Conservation (phyloP, 371 early-diverging fungal genomes). For the Smittium mucronatum region DNA sequence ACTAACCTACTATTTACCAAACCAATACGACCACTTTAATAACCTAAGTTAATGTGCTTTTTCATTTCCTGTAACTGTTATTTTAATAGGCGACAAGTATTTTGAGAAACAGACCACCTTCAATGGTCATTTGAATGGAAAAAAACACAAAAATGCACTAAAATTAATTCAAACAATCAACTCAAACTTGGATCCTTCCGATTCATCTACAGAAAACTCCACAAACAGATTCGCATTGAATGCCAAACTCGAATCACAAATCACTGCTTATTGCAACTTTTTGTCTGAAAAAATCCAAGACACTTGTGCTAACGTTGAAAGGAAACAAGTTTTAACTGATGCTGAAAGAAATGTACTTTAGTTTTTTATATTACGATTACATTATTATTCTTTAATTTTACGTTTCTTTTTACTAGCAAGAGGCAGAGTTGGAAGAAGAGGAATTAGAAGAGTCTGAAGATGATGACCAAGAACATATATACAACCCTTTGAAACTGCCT, state of each 20-base stretch:
- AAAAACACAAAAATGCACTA: conserved; percentile 79
- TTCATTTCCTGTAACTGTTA: too few species aligned
- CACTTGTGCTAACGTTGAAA: conserved; percentile 74
- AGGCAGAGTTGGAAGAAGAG: conserved; percentile 60
- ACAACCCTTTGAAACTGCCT: conserved; percentile 93
- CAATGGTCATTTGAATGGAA: conserved; percentile 70
- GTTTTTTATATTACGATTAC: background rate
- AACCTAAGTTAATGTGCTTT: too few species aligned
- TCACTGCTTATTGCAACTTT: conserved; percentile 45
- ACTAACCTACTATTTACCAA: too few species aligned
- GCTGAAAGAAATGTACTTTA: conserved; percentile 43
- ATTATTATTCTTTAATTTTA: background rate
- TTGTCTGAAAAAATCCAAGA: conserved; percentile 53
- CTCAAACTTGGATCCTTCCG: conserved; percentile 4
- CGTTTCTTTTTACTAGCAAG: conserved; percentile 38
- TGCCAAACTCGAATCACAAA: conserved; percentile 37
- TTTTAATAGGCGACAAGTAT: conserved; percentile 35
- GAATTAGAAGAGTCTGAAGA: conserved; percentile 61
- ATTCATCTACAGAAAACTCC: background rate
- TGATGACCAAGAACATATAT: conserved; percentile 77
- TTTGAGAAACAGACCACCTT: conserved; percentile 78
- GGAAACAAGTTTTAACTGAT: conserved; percentile 89
- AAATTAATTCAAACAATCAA: conserved; percentile 30
- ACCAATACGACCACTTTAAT: too few species aligned
- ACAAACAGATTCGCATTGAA: conserved; percentile 11